Evolutionary conservation across 495 filamentous ascomycete genomes (phyloP).

Genomic region (Tuber borchii): DNA sequence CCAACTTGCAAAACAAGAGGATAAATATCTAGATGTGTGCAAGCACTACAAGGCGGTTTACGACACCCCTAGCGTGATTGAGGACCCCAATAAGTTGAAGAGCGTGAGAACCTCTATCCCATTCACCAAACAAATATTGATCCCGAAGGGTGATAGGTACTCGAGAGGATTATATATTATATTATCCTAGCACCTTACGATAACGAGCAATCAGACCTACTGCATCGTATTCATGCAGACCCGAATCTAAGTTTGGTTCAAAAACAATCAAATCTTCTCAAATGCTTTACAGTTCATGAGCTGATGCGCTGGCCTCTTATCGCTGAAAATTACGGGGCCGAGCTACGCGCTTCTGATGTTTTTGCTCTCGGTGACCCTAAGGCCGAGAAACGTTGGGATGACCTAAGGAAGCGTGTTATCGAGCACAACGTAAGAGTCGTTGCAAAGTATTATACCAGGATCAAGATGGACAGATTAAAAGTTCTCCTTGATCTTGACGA

Average conservation of each 20-base stretch:
- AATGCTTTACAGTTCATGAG: slow-evolving; percentile 90
- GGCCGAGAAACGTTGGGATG: slow-evolving; percentile 76
- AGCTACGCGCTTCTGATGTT: slow-evolving; percentile 84
- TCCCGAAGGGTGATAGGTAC: slow-evolving; percentile 51
- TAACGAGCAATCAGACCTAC: slow-evolving; percentile 95
- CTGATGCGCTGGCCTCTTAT: slow-evolving; percentile 98
- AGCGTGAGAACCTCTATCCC: slow-evolving; percentile 55
- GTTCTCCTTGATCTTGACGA: slow-evolving; percentile 84
- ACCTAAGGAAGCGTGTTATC: slow-evolving; percentile 93
- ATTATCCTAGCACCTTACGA: slow-evolving; percentile 93
- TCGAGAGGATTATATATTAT: slow-evolving; percentile 94
- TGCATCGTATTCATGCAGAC: slow-evolving; percentile 81
- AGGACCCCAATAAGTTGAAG: slow-evolving; percentile 75
- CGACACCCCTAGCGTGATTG: slow-evolving; percentile 87
- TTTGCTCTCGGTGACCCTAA: slow-evolving; percentile 72
- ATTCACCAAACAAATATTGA: background rate
- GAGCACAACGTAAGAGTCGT: slow-evolving; percentile 97
- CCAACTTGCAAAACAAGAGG: slow-evolving; percentile 84
- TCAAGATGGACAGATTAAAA: slow-evolving; percentile 80
- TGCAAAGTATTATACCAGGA: slow-evolving; percentile 97
- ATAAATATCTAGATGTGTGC: slow-evolving; percentile 93
- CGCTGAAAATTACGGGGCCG: slow-evolving; percentile 72
- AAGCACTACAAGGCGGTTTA: slow-evolving; percentile 95
- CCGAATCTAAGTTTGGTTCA: slow-evolving; percentile 43
- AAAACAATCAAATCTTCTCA: slow-evolving; percentile 59